Percentiles rank a stretch among this genome's conserved stretches.
phyloP scores from a whole-genome alignment of 768 basidiomycete species.

The Mycena floridula region DNA sequence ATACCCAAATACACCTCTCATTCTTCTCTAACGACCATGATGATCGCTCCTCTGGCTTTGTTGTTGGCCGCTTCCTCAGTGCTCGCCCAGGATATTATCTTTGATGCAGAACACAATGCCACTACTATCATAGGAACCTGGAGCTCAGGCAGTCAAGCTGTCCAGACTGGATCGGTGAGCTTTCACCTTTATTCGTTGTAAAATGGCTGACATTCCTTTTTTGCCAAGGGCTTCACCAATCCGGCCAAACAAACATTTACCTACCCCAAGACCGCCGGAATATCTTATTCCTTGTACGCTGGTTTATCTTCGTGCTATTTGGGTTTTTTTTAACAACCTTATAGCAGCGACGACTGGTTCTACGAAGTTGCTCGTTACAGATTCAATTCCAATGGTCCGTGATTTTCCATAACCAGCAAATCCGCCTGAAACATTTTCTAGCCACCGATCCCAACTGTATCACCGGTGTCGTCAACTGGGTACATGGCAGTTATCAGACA shows the following conservation, averaged over 20 bases:
- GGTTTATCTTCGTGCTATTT: background rate
- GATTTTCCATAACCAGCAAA: conserved; percentile 11
- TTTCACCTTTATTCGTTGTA: background rate
- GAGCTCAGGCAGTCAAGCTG: conserved; percentile 72
- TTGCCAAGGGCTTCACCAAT: conserved; percentile 69
- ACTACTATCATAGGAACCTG: conserved; percentile 78
- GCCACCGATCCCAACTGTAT: conserved; percentile 86
- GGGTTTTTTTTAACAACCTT: background rate
- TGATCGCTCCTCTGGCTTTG: no score
- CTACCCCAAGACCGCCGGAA: conserved; percentile 82
- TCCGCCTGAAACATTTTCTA: conserved; percentile 20
- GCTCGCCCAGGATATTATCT: background rate
- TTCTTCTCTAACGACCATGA: no score
- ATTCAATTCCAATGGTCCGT: conserved; percentile 81
- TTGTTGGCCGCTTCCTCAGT: background rate
- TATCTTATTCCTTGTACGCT: conserved; percentile 87
- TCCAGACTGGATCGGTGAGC: conserved; percentile 54
- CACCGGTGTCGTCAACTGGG: conserved; percentile 82
- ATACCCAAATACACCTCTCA: no score
- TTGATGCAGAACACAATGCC: conserved; percentile 43
- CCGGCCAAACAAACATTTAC: conserved; percentile 77
- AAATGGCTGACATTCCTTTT: conserved; percentile 1
- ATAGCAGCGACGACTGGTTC: conserved; percentile 63
- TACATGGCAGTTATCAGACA: conserved; percentile 73
- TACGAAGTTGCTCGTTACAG: conserved; percentile 92